Conservation (phyloP, 2,329 filamentous ascomycete species). For the Monosporascus sp. region DNA sequence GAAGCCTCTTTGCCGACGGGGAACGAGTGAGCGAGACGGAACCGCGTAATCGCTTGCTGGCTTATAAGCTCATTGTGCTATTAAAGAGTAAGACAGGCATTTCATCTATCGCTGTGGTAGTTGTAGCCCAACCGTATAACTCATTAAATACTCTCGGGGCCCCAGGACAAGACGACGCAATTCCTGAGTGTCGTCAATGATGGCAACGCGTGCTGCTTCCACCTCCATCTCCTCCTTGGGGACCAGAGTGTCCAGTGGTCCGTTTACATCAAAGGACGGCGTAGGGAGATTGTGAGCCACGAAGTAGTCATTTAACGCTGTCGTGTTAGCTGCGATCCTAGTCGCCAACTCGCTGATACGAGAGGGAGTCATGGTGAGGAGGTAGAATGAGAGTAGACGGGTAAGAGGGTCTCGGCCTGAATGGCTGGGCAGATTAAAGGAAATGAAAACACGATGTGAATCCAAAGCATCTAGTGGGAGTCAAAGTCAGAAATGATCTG, state of each 20-base stretch:
- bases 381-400: background rate
- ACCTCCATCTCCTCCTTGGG: slow-evolving; percentile 10
- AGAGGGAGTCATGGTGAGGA: slow-evolving; percentile 6
- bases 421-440: too few species aligned
- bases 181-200: slow-evolving; percentile 18
- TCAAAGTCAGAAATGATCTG: too few species aligned
- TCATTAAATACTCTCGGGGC: slow-evolving; percentile 20
- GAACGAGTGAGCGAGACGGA: slow-evolving; percentile 16
- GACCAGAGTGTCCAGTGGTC: slow-evolving; percentile 7
- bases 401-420: too few species aligned
- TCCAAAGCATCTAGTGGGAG: too few species aligned
- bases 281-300: slow-evolving; percentile 8
- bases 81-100: background rate
- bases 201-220: slow-evolving; percentile 12
- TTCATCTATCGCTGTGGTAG: background rate
- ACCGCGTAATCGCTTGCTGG: slow-evolving; percentile 20
- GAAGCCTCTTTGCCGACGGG: slow-evolving; percentile 14
- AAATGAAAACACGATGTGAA: too few species aligned
- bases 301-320: slow-evolving; percentile 6
- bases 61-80: slow-evolving; percentile 19
- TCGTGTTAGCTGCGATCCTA: slow-evolving; percentile 11
- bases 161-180: slow-evolving; percentile 16
- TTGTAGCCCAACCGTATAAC: slow-evolving; percentile 5
- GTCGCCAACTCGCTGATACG: slow-evolving; percentile 10
- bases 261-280: slow-evolving; percentile 15